Conservation (phyloP, 1,139 yeast genomes). For the Wickerhamomyces sp. region DNA sequence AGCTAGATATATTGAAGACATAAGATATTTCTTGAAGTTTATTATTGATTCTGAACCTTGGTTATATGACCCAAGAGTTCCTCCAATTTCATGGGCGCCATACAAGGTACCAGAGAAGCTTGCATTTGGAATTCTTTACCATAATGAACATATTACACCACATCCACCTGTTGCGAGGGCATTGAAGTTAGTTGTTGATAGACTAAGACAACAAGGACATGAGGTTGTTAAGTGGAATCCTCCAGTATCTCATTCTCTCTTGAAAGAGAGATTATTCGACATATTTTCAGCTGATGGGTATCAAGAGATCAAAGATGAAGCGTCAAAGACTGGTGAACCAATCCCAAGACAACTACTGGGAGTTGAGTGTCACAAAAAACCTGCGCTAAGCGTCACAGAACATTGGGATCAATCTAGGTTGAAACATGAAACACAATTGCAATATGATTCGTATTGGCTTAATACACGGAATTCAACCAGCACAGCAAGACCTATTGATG, state of each 20-base stretch:
- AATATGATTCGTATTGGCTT: constrained; percentile 36
- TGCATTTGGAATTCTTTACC: constrained; percentile 32
- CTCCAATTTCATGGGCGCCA: constrained; percentile 56
- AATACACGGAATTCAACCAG: constrained; percentile 29
- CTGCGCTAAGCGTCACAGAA: constrained; percentile 31
- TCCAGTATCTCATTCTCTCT: constrained; percentile 27
- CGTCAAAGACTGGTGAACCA: constrained; percentile 38
- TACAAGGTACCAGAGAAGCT: constrained; percentile 31
- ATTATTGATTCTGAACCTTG: constrained; percentile 53
- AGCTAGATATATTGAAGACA: constrained; percentile 56
- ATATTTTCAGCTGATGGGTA: constrained; percentile 34
- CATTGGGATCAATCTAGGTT: constrained; percentile 42
- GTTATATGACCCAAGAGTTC: constrained; percentile 45
- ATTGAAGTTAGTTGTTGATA: constrained; percentile 33
- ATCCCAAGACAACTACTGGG: constrained; percentile 32
- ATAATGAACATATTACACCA: constrained; percentile 37
- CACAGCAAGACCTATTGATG: constrained; percentile 44
- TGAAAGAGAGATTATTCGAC: constrained; percentile 26
- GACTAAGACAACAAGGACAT: constrained; percentile 38
- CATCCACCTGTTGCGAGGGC: constrained; percentile 55
- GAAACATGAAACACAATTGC: constrained; percentile 31
- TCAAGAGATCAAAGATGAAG: constrained; percentile 27
- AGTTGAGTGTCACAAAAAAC: constrained; percentile 23
- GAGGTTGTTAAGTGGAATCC: constrained; percentile 26
- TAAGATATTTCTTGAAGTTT: constrained; percentile 54